Percentiles rank a stretch among this genome's conserved stretches.
These are phyloP conservation scores for Leccinum imitatum DNA, from an alignment of 768 basidiomycete genomes.

Conservation along the genomic window DNA sequence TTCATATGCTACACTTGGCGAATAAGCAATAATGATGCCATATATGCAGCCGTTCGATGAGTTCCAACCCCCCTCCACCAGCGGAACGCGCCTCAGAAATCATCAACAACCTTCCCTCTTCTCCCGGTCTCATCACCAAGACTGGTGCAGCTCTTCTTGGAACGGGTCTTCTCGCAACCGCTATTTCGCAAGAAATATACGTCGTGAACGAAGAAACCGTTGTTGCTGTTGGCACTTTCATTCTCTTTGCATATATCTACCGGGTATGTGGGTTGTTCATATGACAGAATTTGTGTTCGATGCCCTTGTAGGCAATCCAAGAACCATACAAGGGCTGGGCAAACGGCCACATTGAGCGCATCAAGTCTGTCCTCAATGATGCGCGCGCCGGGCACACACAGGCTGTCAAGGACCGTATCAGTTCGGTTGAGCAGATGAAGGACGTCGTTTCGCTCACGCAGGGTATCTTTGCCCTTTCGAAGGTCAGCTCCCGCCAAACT, in stretches of 20 bases:
- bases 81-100: conserved; percentile 87
- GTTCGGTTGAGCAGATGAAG: conserved; percentile 89
- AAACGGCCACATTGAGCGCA: conserved; percentile 78
- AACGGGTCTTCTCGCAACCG: conserved; percentile 83
- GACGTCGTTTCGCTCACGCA: conserved; percentile 92
- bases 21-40: conserved; percentile 9
- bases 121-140: conserved; percentile 89
- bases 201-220: conserved; percentile 97
- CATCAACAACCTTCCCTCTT: conserved; percentile 84
- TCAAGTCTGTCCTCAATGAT: conserved; percentile 76
- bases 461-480: conserved; percentile 88
- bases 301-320: conserved; percentile 55
- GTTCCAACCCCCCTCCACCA: conserved; percentile 68
- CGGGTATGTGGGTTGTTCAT: conserved; percentile 49
- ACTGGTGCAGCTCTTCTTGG: conserved; percentile 91
- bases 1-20: conserved; percentile 11
- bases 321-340: conserved; percentile 95
- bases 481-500: conserved; percentile 46
- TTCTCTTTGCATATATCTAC: conserved; percentile 80
- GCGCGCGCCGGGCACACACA: conserved; percentile 89
- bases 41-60: conserved; percentile 59
- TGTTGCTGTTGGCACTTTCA: conserved; percentile 77
- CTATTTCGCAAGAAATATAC: conserved; percentile 96
- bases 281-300: conserved; percentile 8
- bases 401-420: conserved; percentile 91